These are phyloP conservation scores for Sclerotiophoma versabilis DNA, from an alignment of 2,329 filamentous ascomycete species.

Conservation along the genomic window DNA sequence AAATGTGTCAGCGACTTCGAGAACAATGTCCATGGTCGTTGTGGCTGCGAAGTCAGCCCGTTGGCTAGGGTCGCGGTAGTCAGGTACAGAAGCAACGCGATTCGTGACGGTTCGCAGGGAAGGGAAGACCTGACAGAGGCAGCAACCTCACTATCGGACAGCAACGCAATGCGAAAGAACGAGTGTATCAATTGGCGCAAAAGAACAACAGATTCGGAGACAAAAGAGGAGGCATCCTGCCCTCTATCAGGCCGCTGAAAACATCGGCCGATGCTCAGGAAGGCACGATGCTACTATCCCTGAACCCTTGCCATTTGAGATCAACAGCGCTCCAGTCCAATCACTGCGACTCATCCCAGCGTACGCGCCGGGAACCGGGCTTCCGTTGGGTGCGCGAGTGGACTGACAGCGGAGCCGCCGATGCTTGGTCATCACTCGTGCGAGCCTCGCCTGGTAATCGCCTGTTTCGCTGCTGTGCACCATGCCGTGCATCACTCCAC, in stretches of 20 bases:
- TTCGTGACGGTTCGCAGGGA: slow-evolving; percentile 23
- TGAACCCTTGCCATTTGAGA: not conserved
- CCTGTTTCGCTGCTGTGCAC: slow-evolving; percentile 5
- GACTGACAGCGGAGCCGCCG: slow-evolving; percentile 22
- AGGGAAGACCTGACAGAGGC: not conserved
- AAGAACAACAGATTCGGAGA: not conserved
- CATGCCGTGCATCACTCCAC: slow-evolving; percentile 11
- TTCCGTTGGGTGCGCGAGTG: slow-evolving; percentile 9
- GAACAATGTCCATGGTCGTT: slow-evolving; percentile 81
- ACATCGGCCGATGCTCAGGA: slow-evolving; percentile 1
- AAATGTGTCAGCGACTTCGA: slow-evolving; percentile 84
- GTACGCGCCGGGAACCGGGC: slow-evolving; percentile 5
- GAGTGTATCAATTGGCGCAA: not conserved
- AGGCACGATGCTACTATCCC: not conserved
- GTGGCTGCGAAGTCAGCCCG: slow-evolving; percentile 14
- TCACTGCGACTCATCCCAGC: not conserved
- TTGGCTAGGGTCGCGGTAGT: slow-evolving; percentile 16
- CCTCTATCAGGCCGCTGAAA: slow-evolving; percentile 8
- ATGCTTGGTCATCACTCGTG: slow-evolving; percentile 20
- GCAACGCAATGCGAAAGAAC: not conserved
- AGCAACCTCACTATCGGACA: not conserved
- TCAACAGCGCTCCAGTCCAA: slow-evolving; percentile 3
- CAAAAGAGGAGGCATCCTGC: not conserved
- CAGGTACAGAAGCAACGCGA: slow-evolving; percentile 31
- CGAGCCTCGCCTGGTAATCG: slow-evolving; percentile 5